Conservation (phyloP, 768 basidiomycete genomes). For the Galerina marginata region DNA sequence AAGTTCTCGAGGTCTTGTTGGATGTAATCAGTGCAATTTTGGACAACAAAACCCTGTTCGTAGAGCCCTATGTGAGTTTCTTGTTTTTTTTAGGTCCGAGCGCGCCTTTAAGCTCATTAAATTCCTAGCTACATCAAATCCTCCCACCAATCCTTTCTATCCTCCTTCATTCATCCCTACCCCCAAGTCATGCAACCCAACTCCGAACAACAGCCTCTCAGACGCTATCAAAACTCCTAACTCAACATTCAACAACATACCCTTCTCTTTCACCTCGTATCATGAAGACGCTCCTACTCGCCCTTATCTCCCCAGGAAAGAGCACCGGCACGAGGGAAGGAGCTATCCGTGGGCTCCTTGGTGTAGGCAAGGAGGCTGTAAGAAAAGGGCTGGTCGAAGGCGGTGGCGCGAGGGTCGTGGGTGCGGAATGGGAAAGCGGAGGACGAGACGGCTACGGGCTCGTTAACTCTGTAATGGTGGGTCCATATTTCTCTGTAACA, state of each 20-base stretch:
- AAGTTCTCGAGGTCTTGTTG: conserved; percentile 78
- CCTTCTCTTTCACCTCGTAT: conserved; percentile 87
- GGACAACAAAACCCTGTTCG: conserved; percentile 86
- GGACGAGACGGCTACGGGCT: conserved; percentile 46
- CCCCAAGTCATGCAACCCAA: conserved; percentile 68
- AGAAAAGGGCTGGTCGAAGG: conserved; percentile 83
- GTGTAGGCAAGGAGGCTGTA: conserved; percentile 85
- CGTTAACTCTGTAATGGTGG: conserved; percentile 67
- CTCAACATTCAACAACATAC: conserved; percentile 87
- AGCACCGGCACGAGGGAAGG: conserved; percentile 86
- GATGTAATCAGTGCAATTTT: conserved; percentile 86
- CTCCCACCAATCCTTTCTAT: conserved; percentile 92
- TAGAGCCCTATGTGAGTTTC: conserved; percentile 90
- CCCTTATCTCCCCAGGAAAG: conserved; percentile 75
- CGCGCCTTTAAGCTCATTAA: background rate
- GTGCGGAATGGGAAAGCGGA: conserved; percentile 60
- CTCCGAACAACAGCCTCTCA: conserved; percentile 84
- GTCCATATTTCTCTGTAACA: conserved; percentile 18
- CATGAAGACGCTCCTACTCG: conserved; percentile 91
- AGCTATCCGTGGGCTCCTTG: conserved; percentile 84
- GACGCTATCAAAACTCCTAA: conserved; percentile 81
- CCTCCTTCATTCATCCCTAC: conserved; percentile 86
- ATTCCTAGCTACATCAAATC: conserved; percentile 88
- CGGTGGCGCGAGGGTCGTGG: conserved; percentile 77
- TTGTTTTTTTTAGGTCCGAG: background rate